Percentiles rank a stretch among this genome's conserved stretches.
Conservation (phyloP, 2,329 filamentous ascomycete genomes). For the Colletotrichum zoysiae region DNA sequence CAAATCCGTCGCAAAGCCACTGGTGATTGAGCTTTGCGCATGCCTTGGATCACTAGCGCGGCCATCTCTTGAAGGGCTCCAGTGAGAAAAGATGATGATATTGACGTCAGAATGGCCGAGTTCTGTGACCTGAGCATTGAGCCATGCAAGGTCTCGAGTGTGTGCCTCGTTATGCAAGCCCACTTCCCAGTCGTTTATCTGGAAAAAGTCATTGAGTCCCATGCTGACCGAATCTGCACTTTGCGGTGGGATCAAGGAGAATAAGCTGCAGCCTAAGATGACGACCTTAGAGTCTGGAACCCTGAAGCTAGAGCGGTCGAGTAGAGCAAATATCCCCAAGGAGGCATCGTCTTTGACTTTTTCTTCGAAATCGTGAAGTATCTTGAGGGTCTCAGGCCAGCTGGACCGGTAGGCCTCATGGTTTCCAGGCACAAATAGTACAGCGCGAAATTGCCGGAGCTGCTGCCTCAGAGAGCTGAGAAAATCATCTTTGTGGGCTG, state of each 20-base stretch:
- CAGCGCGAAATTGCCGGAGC: constrained; percentile 59
- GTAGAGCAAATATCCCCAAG: constrained; percentile 55
- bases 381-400: constrained; percentile 50
- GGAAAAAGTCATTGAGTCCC: constrained; percentile 65
- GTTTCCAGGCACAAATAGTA: constrained; percentile 68
- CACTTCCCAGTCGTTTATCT: constrained; percentile 57
- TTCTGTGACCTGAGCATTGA: constrained; percentile 53
- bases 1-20: constrained; percentile 59
- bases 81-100: constrained; percentile 58
- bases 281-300: constrained; percentile 46
- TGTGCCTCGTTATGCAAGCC: constrained; percentile 54
- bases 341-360: constrained; percentile 43
- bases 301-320: constrained; percentile 50
- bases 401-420: constrained; percentile 65
- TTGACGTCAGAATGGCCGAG: constrained; percentile 44
- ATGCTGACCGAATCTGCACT: constrained; percentile 54
- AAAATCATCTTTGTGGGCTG: constrained; percentile 56
- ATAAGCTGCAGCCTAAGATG: constrained; percentile 58
- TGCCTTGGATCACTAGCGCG: constrained; percentile 53
- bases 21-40: constrained; percentile 45
- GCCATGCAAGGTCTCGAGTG: constrained; percentile 56
- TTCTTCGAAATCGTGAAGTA: constrained; percentile 51
- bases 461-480: constrained; percentile 62
- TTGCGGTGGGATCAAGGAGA: constrained; percentile 59
- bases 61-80: constrained; percentile 53